Base-by-base conservation (phyloP, 2,329 filamentous ascomycete genomes). In the Sordariomycetes sp. region DNA sequence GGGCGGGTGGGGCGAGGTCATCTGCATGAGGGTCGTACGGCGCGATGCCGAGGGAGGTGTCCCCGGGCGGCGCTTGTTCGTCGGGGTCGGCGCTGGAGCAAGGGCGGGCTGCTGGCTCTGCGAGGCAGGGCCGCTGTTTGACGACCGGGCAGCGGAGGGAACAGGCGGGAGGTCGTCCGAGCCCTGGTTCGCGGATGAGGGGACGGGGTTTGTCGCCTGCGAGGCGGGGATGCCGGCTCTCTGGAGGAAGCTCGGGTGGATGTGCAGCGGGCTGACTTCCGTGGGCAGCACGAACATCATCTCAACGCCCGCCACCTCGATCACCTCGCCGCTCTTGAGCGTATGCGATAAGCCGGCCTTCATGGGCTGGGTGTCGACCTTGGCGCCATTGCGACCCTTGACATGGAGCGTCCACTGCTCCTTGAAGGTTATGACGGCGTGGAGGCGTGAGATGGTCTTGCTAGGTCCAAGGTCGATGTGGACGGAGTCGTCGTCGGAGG, bases 271-370 rank as follows among this genome's bases (percentile, higher is more conserved):
- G 59, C 76, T 77, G 53, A 83, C 78, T 63, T 89, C 86, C 25
- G 83, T 84, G 0, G 94, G 93, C n/a, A 96, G 82, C 54, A 97
- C 90, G 71, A 99, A 99, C 79, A 97, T 93, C 94, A 99, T 99
- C 75, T 99, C 93, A 1, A 94, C 89, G 57, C 89, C 89, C 65
- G 88, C 88, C 67, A 97, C 89, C 67, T 96, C 91, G 59, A 99
- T 86, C 51, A 97, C 90, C 69, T 93, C 87, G 59, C 94, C 94
- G 65, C 92, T 96, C 50, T 84, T 83, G 28, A 99, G 79, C 34
- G 82, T 75, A 37, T 83, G 80, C 40, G 83, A 79, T 46, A 80
- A 75, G 14, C 87, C 87, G 56, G 86, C 79, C 66, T 88, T 88
- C 59, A 95, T 74, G 22, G 81, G 76, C 55, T 75, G 74, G 61